Evolutionary conservation across 164 flowering plant species (phyloP).

Genomic region (Magnolia kwangsiensis): DNA sequence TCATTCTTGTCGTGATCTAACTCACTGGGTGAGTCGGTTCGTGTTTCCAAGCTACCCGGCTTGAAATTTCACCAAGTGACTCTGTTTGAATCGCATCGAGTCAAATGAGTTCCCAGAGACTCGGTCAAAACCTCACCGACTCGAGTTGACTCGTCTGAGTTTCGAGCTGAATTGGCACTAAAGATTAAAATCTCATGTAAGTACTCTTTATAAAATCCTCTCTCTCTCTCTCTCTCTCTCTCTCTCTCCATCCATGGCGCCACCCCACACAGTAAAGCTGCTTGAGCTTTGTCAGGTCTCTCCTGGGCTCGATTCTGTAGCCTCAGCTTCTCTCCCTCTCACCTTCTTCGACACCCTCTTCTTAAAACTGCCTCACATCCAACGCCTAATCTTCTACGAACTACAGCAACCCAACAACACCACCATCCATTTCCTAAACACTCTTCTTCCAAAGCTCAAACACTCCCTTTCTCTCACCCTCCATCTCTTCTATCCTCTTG

Average conservation of each 20-base stretch:
- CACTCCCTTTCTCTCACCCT: conserved; percentile 27
- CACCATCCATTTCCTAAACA: neutral
- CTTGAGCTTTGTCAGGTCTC: neutral
- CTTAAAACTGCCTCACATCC: neutral
- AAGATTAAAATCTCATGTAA: no score
- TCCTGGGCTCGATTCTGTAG: conserved; percentile 17
- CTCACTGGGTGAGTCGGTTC: no score
- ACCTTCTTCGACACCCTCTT: conserved; percentile 12
- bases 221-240: neutral
- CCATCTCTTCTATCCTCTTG: conserved; percentile 34
- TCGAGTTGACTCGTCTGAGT: no score
- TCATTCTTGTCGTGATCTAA: no score
- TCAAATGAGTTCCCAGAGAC: no score
- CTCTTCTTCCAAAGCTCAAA: conserved; percentile 24
- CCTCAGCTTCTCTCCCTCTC: conserved; percentile 4
- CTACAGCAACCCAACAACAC: neutral
- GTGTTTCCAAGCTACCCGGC: no score
- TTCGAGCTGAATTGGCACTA: no score
- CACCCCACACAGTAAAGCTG: neutral
- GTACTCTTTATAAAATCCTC: no score
- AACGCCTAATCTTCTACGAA: conserved; percentile 4
- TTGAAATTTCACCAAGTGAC: no score
- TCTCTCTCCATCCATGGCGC: neutral
- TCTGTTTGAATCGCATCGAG: no score
- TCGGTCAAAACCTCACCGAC: no score